Evolutionary conservation across 352 stramenopile species (phyloP).

Genomic region (Phytophthora palmivora): DNA sequence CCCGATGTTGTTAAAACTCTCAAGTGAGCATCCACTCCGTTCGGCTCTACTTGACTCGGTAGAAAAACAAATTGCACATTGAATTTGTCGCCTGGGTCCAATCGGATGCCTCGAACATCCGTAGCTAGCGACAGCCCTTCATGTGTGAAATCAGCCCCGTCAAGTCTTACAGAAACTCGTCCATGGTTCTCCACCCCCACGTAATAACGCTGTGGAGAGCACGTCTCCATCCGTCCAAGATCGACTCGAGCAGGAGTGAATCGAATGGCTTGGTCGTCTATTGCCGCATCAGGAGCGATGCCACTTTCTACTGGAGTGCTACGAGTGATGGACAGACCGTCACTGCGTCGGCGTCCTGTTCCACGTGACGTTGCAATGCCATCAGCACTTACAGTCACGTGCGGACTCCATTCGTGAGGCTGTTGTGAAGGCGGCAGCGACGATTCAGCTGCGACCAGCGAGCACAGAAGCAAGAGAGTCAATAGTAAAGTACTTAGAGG

Average conservation of each 20-base stretch:
- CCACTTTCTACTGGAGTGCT: slow-evolving; percentile 14
- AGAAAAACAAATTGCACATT: slow-evolving; percentile 52
- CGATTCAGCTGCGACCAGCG: slow-evolving; percentile 12
- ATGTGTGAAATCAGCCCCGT: slow-evolving; percentile 53
- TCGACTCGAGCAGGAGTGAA: slow-evolving; percentile 48
- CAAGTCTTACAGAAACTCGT: slow-evolving; percentile 34
- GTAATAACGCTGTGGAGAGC: slow-evolving; percentile 34
- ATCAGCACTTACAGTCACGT: slow-evolving; percentile 25
- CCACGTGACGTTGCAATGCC: slow-evolving; percentile 32
- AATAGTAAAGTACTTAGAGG: slow-evolving; percentile 9
- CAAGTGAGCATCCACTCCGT: slow-evolving; percentile 39
- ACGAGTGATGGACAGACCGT: slow-evolving; percentile 53
- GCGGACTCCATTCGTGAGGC: slow-evolving; percentile 10
- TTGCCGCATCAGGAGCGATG: slow-evolving; percentile 3
- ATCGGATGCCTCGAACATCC: slow-evolving; percentile 41
- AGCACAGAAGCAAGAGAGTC: slow-evolving; percentile 23
- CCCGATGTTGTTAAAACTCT: slow-evolving; percentile 57
- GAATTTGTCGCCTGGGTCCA: slow-evolving; percentile 45
- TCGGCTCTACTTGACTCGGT: slow-evolving; percentile 29
- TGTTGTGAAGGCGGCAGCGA: slow-evolving; percentile 2
- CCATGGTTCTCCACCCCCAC: slow-evolving; percentile 54
- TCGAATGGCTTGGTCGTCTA: slow-evolving; percentile 40
- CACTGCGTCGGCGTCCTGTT: slow-evolving; percentile 29
- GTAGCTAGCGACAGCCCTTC: slow-evolving; percentile 47
- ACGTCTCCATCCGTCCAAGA: slow-evolving; percentile 49